phyloP scores from a whole-genome alignment of 1,284 basidiomycete species.

The Kwoniella shivajii region DNA sequence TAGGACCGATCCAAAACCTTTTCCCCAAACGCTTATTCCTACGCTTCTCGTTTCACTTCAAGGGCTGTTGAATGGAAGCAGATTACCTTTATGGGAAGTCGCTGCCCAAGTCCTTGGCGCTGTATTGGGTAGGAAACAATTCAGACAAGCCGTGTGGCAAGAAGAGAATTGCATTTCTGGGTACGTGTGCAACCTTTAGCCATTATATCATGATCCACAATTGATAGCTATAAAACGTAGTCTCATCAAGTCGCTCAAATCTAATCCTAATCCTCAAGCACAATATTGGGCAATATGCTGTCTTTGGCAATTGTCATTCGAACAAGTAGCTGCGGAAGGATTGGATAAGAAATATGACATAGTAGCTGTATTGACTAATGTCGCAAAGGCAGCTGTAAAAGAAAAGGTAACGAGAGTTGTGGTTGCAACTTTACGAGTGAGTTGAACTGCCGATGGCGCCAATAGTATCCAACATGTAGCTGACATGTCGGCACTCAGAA shows the following conservation, averaged over 20 bases:
- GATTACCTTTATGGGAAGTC: constrained; percentile 71
- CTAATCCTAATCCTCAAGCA: constrained; percentile 77
- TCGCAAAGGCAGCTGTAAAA: constrained; percentile 88
- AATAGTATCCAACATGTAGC: not conserved
- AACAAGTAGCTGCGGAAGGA: constrained; percentile 77
- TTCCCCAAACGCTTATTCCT: constrained; percentile 62
- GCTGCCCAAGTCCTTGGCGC: constrained; percentile 87
- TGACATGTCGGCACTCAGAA: constrained; percentile 62
- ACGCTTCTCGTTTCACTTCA: constrained; percentile 70
- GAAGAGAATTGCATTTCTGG: constrained; percentile 52
- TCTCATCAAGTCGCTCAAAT: constrained; percentile 73
- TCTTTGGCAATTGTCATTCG: constrained; percentile 92
- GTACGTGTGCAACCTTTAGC: constrained; percentile 24
- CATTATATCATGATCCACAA: not conserved
- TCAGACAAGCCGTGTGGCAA: constrained; percentile 61
- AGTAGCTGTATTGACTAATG: constrained; percentile 80
- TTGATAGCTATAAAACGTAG: constrained; percentile 52
- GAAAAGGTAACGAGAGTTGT: constrained; percentile 98
- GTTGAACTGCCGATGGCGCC: no score
- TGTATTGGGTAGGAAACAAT: constrained; percentile 77
- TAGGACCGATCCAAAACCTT: constrained; percentile 54
- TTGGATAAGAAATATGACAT: constrained; percentile 88
- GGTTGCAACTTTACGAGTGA: constrained; percentile 83
- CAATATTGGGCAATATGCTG: constrained; percentile 91
- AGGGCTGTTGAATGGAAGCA: constrained; percentile 63